Evolutionary conservation across 1,284 basidiomycete species (phyloP), one percentile per base, ranked within the genome.

Genomic region (Lentinula novae-zelandiae): DNA sequence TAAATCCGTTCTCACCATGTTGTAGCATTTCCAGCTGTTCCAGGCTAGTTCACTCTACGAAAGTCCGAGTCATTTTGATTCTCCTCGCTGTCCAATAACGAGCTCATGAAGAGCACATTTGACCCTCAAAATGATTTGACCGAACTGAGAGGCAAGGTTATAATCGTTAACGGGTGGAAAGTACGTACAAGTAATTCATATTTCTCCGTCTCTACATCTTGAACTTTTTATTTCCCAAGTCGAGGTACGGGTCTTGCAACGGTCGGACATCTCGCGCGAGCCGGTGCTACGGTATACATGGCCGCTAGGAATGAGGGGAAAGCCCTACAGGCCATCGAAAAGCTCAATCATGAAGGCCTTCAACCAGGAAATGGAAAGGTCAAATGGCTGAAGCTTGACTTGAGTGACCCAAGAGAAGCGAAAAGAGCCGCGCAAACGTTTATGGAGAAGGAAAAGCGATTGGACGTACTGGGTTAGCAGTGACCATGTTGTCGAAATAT

Each of bases 281-380:
- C 67, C 34, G 75, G 76, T 15, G 80, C 78, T 6, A 82, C 76
- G 61, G 79, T 82, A 9, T 83, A 81, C 57, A 72, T 82, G 61
- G 77, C 75, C 0, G 72, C 77, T 17, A 71, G 78, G 15, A 75
- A 68, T 60, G 76, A 78, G 66, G 62, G 60, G 1, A 75, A 70
- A 58, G 79, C 76, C 4, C 71, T 63, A 46, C 73, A 65, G 33
- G 78, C 80, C 0, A 76, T 82, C 9, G 68, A 67, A 2, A 64
- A 71, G 40, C 66, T 83, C 39, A 70, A 75, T 44, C 57, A 63
- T 6, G 77, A 77, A 27, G 78, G 74, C 0, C 64, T 76, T 1
- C 71, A 64, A 6, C 67, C 71, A 0, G 75, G 73, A 0, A 70
- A 72, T 49, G 81, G 81, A 6, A 65, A 76, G 55, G 71, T 85